These are phyloP conservation scores for Coelastrella sp. DNA, from an alignment of 139 green algal species.

Conservation along the genomic window DNA sequence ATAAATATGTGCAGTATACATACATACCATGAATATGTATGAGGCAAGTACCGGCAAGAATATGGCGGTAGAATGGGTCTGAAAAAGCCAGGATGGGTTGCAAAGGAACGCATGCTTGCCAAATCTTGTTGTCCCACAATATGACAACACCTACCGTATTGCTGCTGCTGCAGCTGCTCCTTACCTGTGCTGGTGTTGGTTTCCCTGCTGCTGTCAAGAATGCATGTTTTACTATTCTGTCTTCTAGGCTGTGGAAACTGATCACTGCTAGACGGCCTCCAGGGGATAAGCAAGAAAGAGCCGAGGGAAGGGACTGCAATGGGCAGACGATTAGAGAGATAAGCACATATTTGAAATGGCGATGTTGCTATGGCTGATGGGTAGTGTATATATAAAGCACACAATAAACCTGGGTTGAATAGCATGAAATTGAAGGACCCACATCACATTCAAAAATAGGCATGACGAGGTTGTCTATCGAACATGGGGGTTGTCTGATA, in stretches of 20 bases:
- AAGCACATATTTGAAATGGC: neutral
- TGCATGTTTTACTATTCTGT: slow-evolving; percentile 92
- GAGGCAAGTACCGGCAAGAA: too few relatives aligned
- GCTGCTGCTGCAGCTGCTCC: neutral
- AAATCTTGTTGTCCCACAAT: neutral
- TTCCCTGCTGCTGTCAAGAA: slow-evolving; percentile 76
- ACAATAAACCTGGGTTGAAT: too few relatives aligned
- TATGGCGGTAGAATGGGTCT: too few relatives aligned
- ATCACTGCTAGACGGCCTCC: slow-evolving; percentile 91
- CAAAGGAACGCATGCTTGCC: too few relatives aligned
- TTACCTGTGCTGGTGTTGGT: slow-evolving; percentile 48
- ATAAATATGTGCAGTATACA: neutral
- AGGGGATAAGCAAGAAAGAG: slow-evolving; percentile 60
- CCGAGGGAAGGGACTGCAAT: slow-evolving; percentile 57
- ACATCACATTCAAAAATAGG: too few relatives aligned
- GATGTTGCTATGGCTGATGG: neutral
- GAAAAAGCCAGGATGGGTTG: too few relatives aligned
- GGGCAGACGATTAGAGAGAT: too few relatives aligned
- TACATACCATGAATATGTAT: neutral
- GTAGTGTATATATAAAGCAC: too few relatives aligned
- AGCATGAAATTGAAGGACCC: too few relatives aligned
- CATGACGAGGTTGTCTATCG: too few relatives aligned
- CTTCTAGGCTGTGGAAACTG: slow-evolving; percentile 96
- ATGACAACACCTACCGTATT: neutral
- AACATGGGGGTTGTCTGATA: too few relatives aligned